Percentiles rank a stretch among this genome's conserved stretches.
phyloP scores from a whole-genome alignment of 306 rosid species.

The Vigna trinervia region DNA sequence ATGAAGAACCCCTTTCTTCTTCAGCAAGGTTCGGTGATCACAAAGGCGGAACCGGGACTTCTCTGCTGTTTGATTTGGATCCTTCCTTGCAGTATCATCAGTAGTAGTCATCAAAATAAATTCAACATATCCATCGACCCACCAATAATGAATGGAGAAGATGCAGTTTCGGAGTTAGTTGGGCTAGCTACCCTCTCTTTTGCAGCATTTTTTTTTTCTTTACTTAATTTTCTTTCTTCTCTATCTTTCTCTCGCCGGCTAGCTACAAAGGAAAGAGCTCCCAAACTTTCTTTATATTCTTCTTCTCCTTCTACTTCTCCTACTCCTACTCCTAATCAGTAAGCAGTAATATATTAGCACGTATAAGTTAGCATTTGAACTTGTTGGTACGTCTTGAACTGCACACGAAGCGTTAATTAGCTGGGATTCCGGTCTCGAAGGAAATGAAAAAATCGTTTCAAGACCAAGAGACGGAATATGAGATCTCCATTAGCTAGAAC shows the following conservation, averaged over 20 bases:
- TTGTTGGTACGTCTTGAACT: conserved; percentile 36
- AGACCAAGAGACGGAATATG: conserved; percentile 4
- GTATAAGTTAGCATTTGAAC: conserved; percentile 29
- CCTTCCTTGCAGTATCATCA: conserved; percentile 52
- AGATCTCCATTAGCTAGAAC: conserved; percentile 32
- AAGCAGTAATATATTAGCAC: conserved; percentile 28
- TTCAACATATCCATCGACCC: background rate
- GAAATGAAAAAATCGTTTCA: conserved; percentile 21
- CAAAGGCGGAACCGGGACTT: conserved; percentile 49
- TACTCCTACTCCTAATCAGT: background rate
- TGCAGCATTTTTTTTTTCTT: conserved; percentile 37
- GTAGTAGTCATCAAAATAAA: background rate
- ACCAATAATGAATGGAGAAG: conserved; percentile 37
- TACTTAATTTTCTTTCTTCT: background rate
- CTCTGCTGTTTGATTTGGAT: conserved; percentile 62
- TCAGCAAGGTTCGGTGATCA: conserved; percentile 54
- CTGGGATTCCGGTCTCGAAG: conserved; percentile 48
- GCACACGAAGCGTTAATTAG: conserved; percentile 42
- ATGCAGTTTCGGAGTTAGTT: conserved; percentile 33
- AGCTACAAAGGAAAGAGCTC: conserved; percentile 24
- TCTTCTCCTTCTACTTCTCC: background rate
- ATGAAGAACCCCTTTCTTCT: conserved; percentile 44
- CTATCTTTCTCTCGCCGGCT: background rate
- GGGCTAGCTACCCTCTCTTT: conserved; percentile 33
- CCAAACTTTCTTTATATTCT: conserved; percentile 14